Base-by-base conservation (phyloP, 805 yeast genomes). In the Metschnikowia shivogae region DNA sequence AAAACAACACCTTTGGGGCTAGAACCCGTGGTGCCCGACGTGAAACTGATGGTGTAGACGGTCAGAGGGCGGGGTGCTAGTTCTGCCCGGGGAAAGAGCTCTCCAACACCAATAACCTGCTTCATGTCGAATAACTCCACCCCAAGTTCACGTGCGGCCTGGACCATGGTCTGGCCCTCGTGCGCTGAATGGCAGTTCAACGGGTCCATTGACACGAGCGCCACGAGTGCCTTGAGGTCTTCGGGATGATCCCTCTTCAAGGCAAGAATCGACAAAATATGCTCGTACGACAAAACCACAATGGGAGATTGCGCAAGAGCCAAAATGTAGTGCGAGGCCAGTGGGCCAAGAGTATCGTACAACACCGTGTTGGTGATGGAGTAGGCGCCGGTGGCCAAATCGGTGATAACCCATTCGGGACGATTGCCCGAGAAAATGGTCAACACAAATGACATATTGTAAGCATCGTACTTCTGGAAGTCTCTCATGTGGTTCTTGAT, bases 391-490 rank as follows among this genome's bases (percentile, higher is more conserved):
- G 86, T 79, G 0, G 89, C 89, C 55, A 84, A 61, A 63, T 86
- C 93, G 26, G 85, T 63, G 14, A 84, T 59, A 28, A 74, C 70
- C 93, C 93, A 86, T 62, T 85, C 87, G 7, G 76, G 69, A 39
- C 80, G 68, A 59, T 84, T 84, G 14, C 73, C 68, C 20, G 84
- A 74, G 59, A 78, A 77, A 14, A 84, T 55, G 1, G 84, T 68
- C 37, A 82, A 73, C 32, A 81, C 65, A 53, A 81, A 82, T 4
- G 69, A 58, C 20, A 49, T 46, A 32, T 52, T 39, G 28, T 43
- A 20, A 13, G 43, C 47, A 30, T 44, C 34, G 45, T 52, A 57
- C n/a, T 26, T 24, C 6, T 22, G 17, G 49, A 36, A 47, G 37
- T 49, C 42, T 2, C 34, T 28, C 5, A 9, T 30, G 42, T 61